Conservation (phyloP, 306 rosid species). For the Lathyrus tuberosus region DNA sequence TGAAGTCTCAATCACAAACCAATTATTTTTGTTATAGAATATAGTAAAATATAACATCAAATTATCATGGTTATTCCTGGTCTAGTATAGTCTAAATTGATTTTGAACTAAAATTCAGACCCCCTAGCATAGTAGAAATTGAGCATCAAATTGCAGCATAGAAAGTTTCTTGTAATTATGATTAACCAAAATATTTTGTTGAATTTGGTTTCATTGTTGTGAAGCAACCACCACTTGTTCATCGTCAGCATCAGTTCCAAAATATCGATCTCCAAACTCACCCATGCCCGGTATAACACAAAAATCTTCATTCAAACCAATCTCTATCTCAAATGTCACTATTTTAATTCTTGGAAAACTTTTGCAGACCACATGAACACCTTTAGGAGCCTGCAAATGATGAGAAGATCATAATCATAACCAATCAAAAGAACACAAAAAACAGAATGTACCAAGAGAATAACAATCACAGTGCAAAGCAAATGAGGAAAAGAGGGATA, state of each 20-base stretch:
- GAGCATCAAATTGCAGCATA: constrained; percentile 33
- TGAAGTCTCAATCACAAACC: neutral
- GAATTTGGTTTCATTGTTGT: constrained; percentile 43
- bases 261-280: constrained; percentile 95
- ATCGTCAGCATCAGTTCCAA: constrained; percentile 92
- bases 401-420: no score
- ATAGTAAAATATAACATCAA: neutral
- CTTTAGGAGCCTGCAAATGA: no score
- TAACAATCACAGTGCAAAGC: no score
- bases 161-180: constrained; percentile 2
- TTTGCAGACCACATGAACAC: no score
- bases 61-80: constrained; percentile 10
- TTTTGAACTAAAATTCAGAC: constrained; percentile 40
- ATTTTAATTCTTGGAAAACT: no score
- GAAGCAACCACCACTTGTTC: constrained; percentile 50
- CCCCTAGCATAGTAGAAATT: constrained; percentile 40
- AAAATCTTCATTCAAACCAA: constrained; percentile 78
- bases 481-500: no score
- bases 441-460: no score
- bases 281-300: constrained; percentile 99
- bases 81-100: constrained; percentile 48
- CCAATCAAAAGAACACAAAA: no score
- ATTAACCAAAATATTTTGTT: no score
- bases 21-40: constrained; percentile 2
- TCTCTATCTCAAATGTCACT: constrained; percentile 89